Conservation (phyloP, 1,284 basidiomycete species). For the Pisolithus thermaeus region DNA sequence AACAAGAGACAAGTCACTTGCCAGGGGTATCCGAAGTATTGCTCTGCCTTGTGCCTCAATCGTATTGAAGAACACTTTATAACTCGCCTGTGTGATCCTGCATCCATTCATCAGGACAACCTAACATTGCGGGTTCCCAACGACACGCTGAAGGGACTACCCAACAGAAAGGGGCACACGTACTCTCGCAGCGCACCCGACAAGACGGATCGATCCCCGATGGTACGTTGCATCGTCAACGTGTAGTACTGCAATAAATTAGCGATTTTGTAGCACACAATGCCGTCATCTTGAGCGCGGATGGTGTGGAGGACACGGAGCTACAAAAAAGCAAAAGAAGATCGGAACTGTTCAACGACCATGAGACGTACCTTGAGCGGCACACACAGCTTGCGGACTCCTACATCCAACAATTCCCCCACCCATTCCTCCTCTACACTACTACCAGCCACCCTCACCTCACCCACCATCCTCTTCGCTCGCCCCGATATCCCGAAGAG, state of each 20-base stretch:
- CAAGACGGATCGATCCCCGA: slow-evolving; percentile 76
- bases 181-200: slow-evolving; percentile 79
- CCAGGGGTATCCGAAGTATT: slow-evolving; percentile 66
- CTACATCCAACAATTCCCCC: slow-evolving; percentile 76
- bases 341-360: no score
- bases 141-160: not conserved
- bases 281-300: slow-evolving; percentile 87
- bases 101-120: not conserved
- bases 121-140: no score
- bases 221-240: slow-evolving; percentile 87
- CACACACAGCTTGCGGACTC: slow-evolving; percentile 79
- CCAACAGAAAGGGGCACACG: slow-evolving; percentile 20
- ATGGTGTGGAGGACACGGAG: slow-evolving; percentile 86
- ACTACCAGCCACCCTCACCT: slow-evolving; percentile 50
- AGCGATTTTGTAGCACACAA: slow-evolving; percentile 86
- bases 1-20: slow-evolving; percentile 29
- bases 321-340: no score
- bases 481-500: slow-evolving; percentile 62
- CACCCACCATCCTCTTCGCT: slow-evolving; percentile 65
- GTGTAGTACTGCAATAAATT: slow-evolving; percentile 95
- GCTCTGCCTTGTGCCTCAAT: slow-evolving; percentile 78
- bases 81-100: slow-evolving; percentile 77
- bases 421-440: slow-evolving; percentile 77
- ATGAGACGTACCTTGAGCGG: slow-evolving; percentile 65
- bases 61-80: slow-evolving; percentile 81